Base-by-base conservation (phyloP, 2,329 filamentous ascomycete species). In the Fusarium luffae region DNA sequence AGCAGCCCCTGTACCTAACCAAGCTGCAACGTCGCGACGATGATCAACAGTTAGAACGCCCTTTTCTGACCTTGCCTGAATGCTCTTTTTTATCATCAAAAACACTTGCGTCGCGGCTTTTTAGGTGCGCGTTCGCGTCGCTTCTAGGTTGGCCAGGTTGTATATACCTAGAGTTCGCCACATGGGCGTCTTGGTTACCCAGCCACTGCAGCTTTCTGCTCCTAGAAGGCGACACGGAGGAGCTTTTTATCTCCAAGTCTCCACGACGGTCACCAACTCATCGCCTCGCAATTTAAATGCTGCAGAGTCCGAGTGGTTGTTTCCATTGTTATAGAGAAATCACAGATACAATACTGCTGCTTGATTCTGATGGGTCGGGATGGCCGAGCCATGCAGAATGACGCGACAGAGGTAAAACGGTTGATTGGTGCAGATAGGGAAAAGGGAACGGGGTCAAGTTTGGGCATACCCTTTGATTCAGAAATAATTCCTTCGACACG, bases 391-490 rank as follows among this genome's bases (percentile, higher is more conserved):
- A 60, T 54, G 56, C 49, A 62, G 54, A 60, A 71, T 67, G 72
- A 75, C 72, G 72, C 72, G 73, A 71, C 71, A 63, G 50, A 57
- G 55, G 55, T 63, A 62, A 64, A 56, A 37, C 58, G 52, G 47
- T 55, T 68, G 63, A 66, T 59, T 52, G 59, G 60, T 73, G 51
- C 48, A 66, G 58, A 57, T 37, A 57, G 55, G 61, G 66, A 49
- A 65, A 65, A 54, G 67, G 71, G 59, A 59, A 69, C 59, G 65
- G 69, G 72, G 63, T 69, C 48, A 70, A 66, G 69, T 64, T 74
- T 72, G 71, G 70, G 73, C 78, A 79, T 79, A 79, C 78, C 77
- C 78, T 77, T 72, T 71, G 73, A 69, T 71, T 71, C 52, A 54
- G 49, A 68, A 69, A 63, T 54, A 42, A 46, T 66, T 70, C 62